Percentiles rank a stretch among this genome's conserved stretches.
phyloP scores from a whole-genome alignment of 306 rosid genomes.

The Dryas alaskensis region DNA sequence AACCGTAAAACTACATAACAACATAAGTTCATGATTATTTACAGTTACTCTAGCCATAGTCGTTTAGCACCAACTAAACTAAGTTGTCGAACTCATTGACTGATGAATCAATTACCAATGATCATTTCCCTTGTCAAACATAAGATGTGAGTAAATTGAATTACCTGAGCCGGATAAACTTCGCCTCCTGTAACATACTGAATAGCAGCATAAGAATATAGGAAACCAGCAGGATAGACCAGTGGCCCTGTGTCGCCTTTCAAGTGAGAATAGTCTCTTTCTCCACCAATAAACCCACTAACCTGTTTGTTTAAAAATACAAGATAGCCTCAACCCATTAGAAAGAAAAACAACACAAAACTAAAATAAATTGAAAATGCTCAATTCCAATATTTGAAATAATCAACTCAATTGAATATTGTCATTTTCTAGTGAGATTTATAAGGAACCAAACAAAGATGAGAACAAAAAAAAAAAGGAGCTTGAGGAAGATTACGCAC shows the following conservation, averaged over 20 bases:
- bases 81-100: too few species aligned
- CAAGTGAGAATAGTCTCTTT: constrained; percentile 73
- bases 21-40: too few species aligned
- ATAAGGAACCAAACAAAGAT: neutral
- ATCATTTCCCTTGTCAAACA: neutral
- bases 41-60: too few species aligned
- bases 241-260: constrained; percentile 97
- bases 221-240: constrained; percentile 92
- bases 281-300: constrained; percentile 75
- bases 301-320: constrained; percentile 29
- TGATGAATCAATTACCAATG: neutral
- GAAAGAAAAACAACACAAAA: too few species aligned
- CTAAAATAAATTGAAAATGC: too few species aligned
- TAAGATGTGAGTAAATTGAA: neutral
- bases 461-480: neutral
- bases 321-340: neutral
- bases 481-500: constrained; percentile 19
- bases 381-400: too few species aligned
- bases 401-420: neutral
- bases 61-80: too few species aligned
- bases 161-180: constrained; percentile 82
- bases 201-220: constrained; percentile 71
- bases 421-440: neutral
- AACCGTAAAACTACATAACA: too few species aligned
- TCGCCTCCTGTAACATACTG: constrained; percentile 59